phyloP scores from a whole-genome alignment of 2,329 filamentous ascomycete genomes.

The Fusarium domesticum region DNA sequence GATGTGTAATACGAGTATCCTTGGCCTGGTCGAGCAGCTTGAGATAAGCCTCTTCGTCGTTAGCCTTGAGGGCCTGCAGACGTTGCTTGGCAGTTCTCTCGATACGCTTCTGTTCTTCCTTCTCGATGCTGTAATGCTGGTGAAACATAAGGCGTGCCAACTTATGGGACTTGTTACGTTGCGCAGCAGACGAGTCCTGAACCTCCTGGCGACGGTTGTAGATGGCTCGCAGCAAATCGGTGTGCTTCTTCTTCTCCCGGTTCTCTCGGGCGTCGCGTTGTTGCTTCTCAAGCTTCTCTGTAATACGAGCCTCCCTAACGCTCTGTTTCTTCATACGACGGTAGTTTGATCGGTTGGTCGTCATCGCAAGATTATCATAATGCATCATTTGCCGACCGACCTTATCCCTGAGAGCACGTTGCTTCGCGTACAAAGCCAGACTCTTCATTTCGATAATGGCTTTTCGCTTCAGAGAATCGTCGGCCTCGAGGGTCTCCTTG shows the following conservation, averaged over 20 bases:
- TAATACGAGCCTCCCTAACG: constrained; percentile 90
- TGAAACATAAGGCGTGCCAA: constrained; percentile 83
- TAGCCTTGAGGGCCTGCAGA: constrained; percentile 97
- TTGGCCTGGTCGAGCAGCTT: constrained; percentile 98
- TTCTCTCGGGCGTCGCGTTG: constrained; percentile 94
- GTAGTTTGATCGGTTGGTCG: constrained; percentile 86
- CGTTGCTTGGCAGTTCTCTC: constrained; percentile 98
- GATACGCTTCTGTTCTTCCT: constrained; percentile 97
- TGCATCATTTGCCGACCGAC: constrained; percentile 91
- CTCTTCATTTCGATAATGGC: constrained; percentile 95
- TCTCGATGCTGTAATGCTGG: constrained; percentile 95
- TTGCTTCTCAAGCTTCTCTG: constrained; percentile 98
- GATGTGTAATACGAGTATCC: constrained; percentile 96
- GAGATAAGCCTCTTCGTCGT: constrained; percentile 98
- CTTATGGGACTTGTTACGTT: constrained; percentile 76
- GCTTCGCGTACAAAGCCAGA: constrained; percentile 81
- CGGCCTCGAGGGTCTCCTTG: constrained; percentile 63
- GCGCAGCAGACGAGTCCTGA: constrained; percentile 60
- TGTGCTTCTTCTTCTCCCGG: constrained; percentile 96
- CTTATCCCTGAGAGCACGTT: constrained; percentile 79
- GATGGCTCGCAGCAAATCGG: constrained; percentile 85
- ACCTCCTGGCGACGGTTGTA: constrained; percentile 79
- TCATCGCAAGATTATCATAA: constrained; percentile 95
- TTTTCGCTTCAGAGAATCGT: constrained; percentile 82
- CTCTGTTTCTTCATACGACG: constrained; percentile 97